These are phyloP conservation scores for Mortierella polycephala DNA, from an alignment of 371 early-diverging fungal species.

Conservation along the genomic window DNA sequence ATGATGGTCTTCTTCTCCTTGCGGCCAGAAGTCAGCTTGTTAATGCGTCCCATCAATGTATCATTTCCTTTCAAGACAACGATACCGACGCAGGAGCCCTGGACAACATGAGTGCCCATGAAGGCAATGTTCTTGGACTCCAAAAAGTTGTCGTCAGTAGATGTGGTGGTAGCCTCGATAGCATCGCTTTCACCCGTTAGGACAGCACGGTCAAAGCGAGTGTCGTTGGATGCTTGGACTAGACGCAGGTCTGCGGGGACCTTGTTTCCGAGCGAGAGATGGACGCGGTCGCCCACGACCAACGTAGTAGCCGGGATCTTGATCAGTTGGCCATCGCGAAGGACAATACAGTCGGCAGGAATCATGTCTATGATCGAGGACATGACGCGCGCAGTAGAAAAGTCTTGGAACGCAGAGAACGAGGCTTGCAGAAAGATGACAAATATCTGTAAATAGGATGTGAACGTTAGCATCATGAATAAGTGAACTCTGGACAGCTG, in stretches of 20 bases:
- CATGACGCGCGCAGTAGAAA: constrained; percentile 77
- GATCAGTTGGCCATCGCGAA: constrained; percentile 65
- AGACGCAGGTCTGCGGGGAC: constrained; percentile 79
- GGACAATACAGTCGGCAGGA: constrained; percentile 66
- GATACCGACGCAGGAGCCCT: constrained; percentile 71
- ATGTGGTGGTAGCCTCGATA: constrained; percentile 61
- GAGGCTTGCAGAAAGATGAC: constrained; percentile 72
- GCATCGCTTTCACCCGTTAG: constrained; percentile 79
- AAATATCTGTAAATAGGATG: constrained; percentile 49
- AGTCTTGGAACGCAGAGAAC: constrained; percentile 82
- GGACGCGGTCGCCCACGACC: constrained; percentile 70
- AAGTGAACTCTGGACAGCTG: background rate
- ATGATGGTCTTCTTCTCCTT: constrained; percentile 63
- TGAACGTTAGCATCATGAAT: no score
- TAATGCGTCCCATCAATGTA: constrained; percentile 82
- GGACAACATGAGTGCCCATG: constrained; percentile 71
- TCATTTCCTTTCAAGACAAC: constrained; percentile 69
- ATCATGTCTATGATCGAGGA: constrained; percentile 79
- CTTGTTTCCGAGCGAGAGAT: constrained; percentile 70
- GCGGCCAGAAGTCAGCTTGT: constrained; percentile 61
- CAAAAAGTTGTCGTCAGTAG: constrained; percentile 68
- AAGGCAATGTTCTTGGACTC: constrained; percentile 77
- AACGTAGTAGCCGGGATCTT: constrained; percentile 59
- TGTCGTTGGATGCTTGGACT: constrained; percentile 63
- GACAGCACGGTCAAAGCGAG: constrained; percentile 75